A percentile compares a stretch with the other conserved stretches of the same genome.
Evolutionary conservation across 2,329 filamentous ascomycete genomes (phyloP).

Genomic region (Aureobasidium sp.): DNA sequence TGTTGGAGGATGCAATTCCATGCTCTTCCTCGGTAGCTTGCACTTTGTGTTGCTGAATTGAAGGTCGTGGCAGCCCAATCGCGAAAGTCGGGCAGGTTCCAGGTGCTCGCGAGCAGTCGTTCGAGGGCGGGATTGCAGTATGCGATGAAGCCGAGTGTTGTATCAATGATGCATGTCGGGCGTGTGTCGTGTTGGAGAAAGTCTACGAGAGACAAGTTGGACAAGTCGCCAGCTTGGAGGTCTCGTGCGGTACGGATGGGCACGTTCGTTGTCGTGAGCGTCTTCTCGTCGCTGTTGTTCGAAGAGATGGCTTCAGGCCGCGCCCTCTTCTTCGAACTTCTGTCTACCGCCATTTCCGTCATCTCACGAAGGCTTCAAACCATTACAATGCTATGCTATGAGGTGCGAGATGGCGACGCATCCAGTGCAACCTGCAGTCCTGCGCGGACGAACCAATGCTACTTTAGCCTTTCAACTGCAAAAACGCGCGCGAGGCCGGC

Average conservation of each 20-base stretch:
- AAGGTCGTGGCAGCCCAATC: not conserved
- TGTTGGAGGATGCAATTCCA: not conserved
- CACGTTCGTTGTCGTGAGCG: not conserved
- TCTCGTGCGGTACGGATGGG: not conserved
- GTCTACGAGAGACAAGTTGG: not conserved
- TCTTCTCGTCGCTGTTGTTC: not conserved
- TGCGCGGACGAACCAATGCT: too few species aligned
- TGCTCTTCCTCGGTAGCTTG: not conserved
- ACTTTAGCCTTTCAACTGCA: not conserved
- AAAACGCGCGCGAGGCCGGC: not conserved
- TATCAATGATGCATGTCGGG: slow-evolving; percentile 1
- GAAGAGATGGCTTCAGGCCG: not conserved
- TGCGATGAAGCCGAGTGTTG: not conserved
- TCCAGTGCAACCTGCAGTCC: too few species aligned
- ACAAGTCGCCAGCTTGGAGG: not conserved
- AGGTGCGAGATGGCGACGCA: not conserved
- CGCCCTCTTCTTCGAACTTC: not conserved
- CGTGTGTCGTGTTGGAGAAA: slow-evolving; percentile 1
- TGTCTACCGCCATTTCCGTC: not conserved
- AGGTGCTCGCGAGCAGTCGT: not conserved
- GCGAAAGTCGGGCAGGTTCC: not conserved
- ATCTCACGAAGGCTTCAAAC: too few species aligned
- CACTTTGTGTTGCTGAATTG: not conserved
- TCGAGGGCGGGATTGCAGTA: slow-evolving; percentile 7
- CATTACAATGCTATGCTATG: too few species aligned